phyloP scores from a whole-genome alignment of 2,329 filamentous ascomycete genomes.

The Fusarium equiseti region DNA sequence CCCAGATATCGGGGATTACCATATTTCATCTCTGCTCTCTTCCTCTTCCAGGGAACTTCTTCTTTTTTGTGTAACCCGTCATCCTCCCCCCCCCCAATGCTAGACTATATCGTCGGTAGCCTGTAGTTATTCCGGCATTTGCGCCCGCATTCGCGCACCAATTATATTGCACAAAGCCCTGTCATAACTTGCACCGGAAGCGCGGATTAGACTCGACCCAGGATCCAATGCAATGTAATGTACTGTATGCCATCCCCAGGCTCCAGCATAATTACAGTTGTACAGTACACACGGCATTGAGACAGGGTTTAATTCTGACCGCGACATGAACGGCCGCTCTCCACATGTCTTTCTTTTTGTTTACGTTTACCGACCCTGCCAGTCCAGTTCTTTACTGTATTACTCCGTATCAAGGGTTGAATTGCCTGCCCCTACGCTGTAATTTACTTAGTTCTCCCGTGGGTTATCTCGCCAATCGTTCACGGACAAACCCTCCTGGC shows the following conservation, averaged over 20 bases:
- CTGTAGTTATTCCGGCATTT: slow-evolving; percentile 21
- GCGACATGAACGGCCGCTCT: slow-evolving; percentile 3
- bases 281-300: neutral
- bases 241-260: slow-evolving; percentile 4
- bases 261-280: slow-evolving; percentile 20
- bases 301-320: neutral
- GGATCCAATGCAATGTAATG: neutral
- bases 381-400: neutral
- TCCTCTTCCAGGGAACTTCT: neutral
- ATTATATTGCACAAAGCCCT: slow-evolving; percentile 22
- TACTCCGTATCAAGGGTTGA: neutral
- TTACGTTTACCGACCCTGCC: neutral
- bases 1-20: neutral
- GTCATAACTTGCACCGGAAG: slow-evolving; percentile 23
- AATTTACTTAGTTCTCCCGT: neutral
- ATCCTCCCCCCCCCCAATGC: slow-evolving; percentile 24
- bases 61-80: slow-evolving; percentile 21
- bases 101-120: slow-evolving; percentile 25
- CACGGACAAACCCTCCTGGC: neutral
- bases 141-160: slow-evolving; percentile 36
- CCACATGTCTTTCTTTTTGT: neutral
- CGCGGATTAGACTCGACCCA: slow-evolving; percentile 23
- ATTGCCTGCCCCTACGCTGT: neutral
- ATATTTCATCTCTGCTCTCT: neutral
- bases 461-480: neutral